Conservation (phyloP, 768 basidiomycete genomes). For the Cystobasidium onofrii region DNA sequence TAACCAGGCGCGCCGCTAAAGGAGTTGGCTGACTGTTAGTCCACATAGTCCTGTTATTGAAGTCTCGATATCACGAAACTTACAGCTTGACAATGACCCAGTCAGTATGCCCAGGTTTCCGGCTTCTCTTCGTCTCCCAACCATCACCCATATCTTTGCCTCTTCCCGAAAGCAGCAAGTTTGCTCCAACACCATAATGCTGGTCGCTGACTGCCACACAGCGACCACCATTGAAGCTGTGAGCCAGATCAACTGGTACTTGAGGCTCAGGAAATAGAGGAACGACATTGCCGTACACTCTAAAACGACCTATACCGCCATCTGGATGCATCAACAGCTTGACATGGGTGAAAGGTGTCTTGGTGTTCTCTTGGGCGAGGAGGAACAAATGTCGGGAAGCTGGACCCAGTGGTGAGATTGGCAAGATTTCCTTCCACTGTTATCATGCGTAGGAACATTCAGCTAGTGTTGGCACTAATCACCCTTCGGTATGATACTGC, state of each 20-base stretch:
- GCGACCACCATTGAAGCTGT: conserved; percentile 78
- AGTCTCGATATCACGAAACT: conserved; percentile 42
- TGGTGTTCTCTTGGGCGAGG: conserved; percentile 52
- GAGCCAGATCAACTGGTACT: conserved; percentile 67
- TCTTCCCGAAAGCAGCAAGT: conserved; percentile 82
- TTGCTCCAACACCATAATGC: conserved; percentile 85
- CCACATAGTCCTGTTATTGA: neutral
- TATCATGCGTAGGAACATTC: neutral
- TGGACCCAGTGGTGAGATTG: conserved; percentile 68
- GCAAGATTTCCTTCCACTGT: conserved; percentile 71
- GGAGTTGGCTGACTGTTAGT: neutral
- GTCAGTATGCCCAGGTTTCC: conserved; percentile 69
- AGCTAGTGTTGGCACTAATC: neutral
- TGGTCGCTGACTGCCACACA: conserved; percentile 83
- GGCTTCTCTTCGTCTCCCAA: conserved; percentile 92
- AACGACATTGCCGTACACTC: conserved; percentile 72
- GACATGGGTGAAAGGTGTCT: conserved; percentile 58
- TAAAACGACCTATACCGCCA: conserved; percentile 90
- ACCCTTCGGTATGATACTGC: neutral
- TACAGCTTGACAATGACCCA: conserved; percentile 86
- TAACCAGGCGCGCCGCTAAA: conserved; percentile 63
- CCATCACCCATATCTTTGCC: conserved; percentile 82
- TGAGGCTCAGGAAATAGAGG: conserved; percentile 27
- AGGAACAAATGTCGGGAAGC: conserved; percentile 81
- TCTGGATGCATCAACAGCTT: conserved; percentile 95